Base-by-base conservation (phyloP, 352 stramenopile species). In the Phytophthora hybrid region DNA sequence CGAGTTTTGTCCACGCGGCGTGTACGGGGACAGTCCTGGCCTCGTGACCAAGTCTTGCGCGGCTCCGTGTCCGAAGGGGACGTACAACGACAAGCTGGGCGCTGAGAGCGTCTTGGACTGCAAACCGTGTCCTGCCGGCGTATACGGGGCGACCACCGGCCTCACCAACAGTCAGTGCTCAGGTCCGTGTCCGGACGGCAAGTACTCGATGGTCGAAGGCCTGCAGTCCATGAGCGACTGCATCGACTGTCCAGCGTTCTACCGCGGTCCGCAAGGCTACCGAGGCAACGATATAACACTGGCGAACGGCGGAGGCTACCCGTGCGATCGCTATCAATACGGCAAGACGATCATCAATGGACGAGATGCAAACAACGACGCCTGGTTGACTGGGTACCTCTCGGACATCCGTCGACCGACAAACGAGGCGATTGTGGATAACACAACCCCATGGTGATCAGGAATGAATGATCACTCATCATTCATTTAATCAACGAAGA, bases 11-110 rank as follows among this genome's bases (percentile, higher is more conserved):
- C 88, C 88, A 8, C 86, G 86, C 8, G 86, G 88, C 4, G 86
- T 95, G 1, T 95, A 95, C 46, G 88, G 88, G 14, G 83, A 90
- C 49, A 89, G 80, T 19, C 83, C 85, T 0, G 88, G 86, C 0
- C 65, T 95, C 13, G 77, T 78, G 6, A 87, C 88, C 4, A 89
- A 82, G 29, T 81, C 82, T 51, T 95, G 88, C 71, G 90, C 83
- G 0, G 83, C 85, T 41, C 88, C 85, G 67, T 94, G 87, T 57
- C 87, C 87, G 4, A 93, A 92, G 63, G 88, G 85, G 11, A 90
- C 83, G 3, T 93, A 88, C 75, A 90, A 90, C 64, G 84, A 90
- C 66, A 84, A 75, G 23, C 61, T 82, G 11, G 85, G 88, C 4
- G 4, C 84, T 71, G 44, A 91, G 66, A 93, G 76, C 31, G 79